Evolutionary conservation across 306 rosid genomes (phyloP).

Genomic region (Senna tora): DNA sequence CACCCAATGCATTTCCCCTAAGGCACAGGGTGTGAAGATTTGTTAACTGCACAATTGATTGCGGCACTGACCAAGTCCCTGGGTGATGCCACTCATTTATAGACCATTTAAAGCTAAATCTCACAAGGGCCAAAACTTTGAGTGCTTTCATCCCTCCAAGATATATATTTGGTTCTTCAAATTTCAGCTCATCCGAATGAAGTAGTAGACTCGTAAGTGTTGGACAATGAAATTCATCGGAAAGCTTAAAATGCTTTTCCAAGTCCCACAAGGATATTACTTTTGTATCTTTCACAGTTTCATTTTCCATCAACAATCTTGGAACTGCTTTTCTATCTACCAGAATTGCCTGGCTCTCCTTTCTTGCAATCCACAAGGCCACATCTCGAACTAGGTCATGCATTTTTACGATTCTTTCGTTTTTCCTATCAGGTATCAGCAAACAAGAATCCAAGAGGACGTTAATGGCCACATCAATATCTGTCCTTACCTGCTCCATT

Average conservation of each 20-base stretch:
- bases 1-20: too few species aligned
- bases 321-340: not conserved
- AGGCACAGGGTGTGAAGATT: too few species aligned
- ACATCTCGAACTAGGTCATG: constrained; percentile 17
- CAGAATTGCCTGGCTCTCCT: not conserved
- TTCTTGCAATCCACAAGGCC: constrained; percentile 2
- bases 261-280: not conserved
- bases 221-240: not conserved
- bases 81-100: fast-evolving
- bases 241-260: not conserved
- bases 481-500: not conserved
- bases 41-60: not conserved
- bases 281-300: not conserved
- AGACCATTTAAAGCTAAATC: not conserved
- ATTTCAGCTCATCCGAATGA: not conserved
- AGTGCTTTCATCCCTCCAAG: not conserved
- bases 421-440: too few species aligned
- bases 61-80: not conserved
- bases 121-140: not conserved
- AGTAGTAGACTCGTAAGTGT: not conserved
- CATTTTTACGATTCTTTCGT: too few species aligned
- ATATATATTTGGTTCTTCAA: too few species aligned
- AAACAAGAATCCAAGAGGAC: constrained; percentile 1
- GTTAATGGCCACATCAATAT: not conserved
- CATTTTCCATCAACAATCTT: not conserved